Evolutionary conservation across 2,329 filamentous ascomycete species (phyloP).

Genomic region (Sarocladium oryzae): DNA sequence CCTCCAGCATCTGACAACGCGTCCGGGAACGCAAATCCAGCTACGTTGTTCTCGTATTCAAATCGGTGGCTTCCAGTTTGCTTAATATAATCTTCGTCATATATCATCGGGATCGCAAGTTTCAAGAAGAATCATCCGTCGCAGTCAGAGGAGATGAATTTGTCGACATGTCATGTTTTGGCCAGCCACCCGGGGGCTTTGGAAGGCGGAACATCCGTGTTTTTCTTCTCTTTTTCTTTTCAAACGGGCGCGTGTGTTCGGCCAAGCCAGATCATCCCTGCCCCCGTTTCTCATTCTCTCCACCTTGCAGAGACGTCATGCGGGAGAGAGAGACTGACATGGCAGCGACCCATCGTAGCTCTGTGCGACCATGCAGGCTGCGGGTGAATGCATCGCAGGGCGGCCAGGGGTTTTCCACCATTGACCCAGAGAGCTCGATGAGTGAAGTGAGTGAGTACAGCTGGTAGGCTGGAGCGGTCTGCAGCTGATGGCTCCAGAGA

Average conservation of each 20-base stretch:
- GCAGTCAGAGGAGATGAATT: background rate
- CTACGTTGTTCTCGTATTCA: background rate
- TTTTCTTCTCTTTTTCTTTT: no score
- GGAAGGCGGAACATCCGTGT: no score
- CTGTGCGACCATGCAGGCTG: background rate
- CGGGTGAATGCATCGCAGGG: background rate
- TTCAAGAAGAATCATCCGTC: background rate
- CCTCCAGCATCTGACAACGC: background rate
- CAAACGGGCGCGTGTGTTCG: background rate
- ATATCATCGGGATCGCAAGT: background rate
- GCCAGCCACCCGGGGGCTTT: background rate
- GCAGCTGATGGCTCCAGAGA: no score
- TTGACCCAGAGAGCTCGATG: no score
- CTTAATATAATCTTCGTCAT: background rate
- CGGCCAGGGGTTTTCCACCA: no score
- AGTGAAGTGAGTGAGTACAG: no score
- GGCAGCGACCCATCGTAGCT: background rate
- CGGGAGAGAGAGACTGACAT: background rate
- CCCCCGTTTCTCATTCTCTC: no score
- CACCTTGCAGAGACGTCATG: background rate
- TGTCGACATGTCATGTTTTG: constrained; percentile 6
- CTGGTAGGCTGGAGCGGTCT: no score
- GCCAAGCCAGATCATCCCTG: background rate
- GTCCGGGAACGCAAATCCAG: background rate
- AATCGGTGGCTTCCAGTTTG: background rate